A percentile compares a stretch with the other conserved stretches of the same genome.
Conservation (phyloP, 208 protist genomes). For the Porcisia hertigi region DNA sequence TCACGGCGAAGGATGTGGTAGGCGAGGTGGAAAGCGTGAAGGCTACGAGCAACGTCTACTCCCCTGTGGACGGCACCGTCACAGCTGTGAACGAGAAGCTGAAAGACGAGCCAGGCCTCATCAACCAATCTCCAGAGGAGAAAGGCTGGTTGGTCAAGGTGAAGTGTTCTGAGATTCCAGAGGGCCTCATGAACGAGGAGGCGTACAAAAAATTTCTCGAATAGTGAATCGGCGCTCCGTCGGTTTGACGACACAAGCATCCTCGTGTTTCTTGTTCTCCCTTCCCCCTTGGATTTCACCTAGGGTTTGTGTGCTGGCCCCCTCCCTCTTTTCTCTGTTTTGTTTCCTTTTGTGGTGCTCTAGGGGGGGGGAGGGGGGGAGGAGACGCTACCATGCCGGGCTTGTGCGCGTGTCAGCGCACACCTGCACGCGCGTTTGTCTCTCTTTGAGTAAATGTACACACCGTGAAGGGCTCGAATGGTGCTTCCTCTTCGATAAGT, state of each 20-base stretch:
- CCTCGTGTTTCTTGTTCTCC: neutral
- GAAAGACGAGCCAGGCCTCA: constrained; percentile 80
- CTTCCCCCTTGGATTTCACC: no score
- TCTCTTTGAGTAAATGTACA: neutral
- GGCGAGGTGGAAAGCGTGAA: constrained; percentile 94
- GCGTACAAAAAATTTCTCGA: constrained; percentile 90
- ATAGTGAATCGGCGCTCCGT: constrained; percentile 28
- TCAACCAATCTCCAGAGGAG: constrained; percentile 86
- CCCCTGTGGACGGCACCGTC: constrained; percentile 83
- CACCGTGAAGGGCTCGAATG: neutral
- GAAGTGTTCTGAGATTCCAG: constrained; percentile 68
- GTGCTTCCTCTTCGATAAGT: neutral
- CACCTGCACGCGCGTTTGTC: neutral
- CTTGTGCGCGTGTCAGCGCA: neutral
- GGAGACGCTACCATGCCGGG: neutral
- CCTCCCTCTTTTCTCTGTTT: neutral
- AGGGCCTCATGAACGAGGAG: constrained; percentile 79
- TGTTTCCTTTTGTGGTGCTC: neutral
- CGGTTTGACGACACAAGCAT: neutral
- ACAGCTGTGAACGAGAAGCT: constrained; percentile 84
- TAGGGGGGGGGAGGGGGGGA: neutral
- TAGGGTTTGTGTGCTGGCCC: no score
- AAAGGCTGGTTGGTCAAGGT: constrained; percentile 91
- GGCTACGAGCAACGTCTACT: constrained; percentile 91
- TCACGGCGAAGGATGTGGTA: constrained; percentile 68